A percentile compares a stretch with the other conserved stretches of the same genome.
Conservation (phyloP, 2,329 filamentous ascomycete genomes). For the Xylariaceae sp. region DNA sequence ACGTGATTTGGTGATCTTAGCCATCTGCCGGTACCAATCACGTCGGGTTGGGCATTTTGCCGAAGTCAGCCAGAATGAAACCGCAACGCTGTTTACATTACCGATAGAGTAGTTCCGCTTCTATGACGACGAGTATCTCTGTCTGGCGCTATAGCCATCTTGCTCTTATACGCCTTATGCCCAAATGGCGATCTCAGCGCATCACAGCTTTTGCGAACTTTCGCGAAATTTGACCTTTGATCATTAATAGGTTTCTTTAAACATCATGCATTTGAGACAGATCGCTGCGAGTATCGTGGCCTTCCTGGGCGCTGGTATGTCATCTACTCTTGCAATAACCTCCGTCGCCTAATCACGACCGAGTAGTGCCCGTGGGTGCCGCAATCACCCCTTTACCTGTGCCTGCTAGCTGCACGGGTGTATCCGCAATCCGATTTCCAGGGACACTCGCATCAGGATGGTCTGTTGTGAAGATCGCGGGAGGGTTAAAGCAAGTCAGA, state of each 20-base stretch:
- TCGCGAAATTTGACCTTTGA: neutral
- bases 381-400: slow-evolving; percentile 28
- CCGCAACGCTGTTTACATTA: slow-evolving; percentile 9
- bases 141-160: neutral
- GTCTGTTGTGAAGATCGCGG: slow-evolving; percentile 40
- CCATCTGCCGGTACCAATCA: slow-evolving; percentile 20
- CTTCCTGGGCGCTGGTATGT: slow-evolving; percentile 14
- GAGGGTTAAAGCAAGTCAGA: slow-evolving; percentile 35
- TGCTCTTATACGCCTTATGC: slow-evolving; percentile 13
- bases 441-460: slow-evolving; percentile 36
- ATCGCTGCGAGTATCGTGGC: slow-evolving; percentile 10
- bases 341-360: slow-evolving; percentile 1
- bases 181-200: neutral
- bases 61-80: slow-evolving; percentile 13
- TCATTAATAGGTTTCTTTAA: neutral
- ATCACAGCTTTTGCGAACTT: neutral
- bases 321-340: neutral
- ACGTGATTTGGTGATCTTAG: neutral
- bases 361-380: slow-evolving; percentile 13
- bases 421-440: slow-evolving; percentile 32
- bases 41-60: slow-evolving; percentile 12
- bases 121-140: slow-evolving; percentile 2
- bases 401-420: slow-evolving; percentile 35
- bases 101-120: slow-evolving; percentile 14
- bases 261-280: slow-evolving; percentile 13